Evolutionary conservation across 176 grass and related monocot species (phyloP), one percentile per base, ranked within the genome.

Genomic region (Eragrostis nindensis): DNA sequence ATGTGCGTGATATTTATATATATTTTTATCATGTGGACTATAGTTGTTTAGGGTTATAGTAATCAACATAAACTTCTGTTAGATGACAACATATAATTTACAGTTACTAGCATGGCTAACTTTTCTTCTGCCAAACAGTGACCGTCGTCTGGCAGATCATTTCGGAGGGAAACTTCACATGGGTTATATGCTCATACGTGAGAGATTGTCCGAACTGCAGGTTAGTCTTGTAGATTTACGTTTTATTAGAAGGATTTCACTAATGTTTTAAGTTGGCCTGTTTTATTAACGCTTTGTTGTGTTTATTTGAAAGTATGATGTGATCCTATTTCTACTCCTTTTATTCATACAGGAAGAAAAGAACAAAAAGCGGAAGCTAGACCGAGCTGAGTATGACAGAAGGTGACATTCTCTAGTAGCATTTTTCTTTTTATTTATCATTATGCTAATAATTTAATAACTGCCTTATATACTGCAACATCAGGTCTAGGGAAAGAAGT

Each of bases 121-220:
- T 42, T 82, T 49, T 61, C 29, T 70, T 46, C 52, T 80, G 26
- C 29, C 73, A 62, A 80, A 86, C 81, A 95, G 96, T 95, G 92
- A 99, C 71, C 92, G 92, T 36, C 96, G 96, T 45, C 65, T 99
- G 79, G 92, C 96, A 78, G 92, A 99, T 93, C 96, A 99, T 91
- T 99, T 99, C 90, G 96, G 96, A 80, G 96, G 96, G 36, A 95
- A 99, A 81, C 96, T 95, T 85, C 96, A 99, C 68, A 84, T 99
- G 66, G 96, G 96, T 27, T 99, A 93, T 71, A 93, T 95, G 88
- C 96, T 94, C 66, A 88, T 95, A 49, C 96, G 96, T 62, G 96
- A 99, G 56, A 99, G 92, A 65, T 81, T 95, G 19, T 53, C 67
- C 0, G 88, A 95, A 89, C 86, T 99, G 32, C 79, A 93, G 88